phyloP scores from a whole-genome alignment of 140 eudicot species.

The Bidens hawaiensis region DNA sequence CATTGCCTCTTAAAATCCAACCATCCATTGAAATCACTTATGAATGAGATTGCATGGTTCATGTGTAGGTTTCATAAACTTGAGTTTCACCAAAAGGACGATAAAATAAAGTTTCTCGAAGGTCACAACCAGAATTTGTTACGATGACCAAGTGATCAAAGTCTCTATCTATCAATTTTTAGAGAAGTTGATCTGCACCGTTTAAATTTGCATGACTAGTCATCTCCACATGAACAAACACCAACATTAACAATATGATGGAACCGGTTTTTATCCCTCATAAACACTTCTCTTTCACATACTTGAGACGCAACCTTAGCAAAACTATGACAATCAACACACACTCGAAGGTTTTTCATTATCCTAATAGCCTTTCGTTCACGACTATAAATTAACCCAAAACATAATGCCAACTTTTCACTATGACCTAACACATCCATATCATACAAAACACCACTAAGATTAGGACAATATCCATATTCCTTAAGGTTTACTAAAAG shows the following conservation, averaged over 20 bases:
- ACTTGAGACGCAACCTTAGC: constrained; percentile 62
- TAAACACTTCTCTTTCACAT: constrained; percentile 54
- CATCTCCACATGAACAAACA: constrained; percentile 70
- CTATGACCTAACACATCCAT: constrained; percentile 82
- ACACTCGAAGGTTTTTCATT: constrained; percentile 70
- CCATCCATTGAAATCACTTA: too few relatives aligned
- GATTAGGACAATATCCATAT: constrained; percentile 65
- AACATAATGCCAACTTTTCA: constrained; percentile 76
- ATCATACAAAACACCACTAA: constrained; percentile 60
- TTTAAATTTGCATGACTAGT: constrained; percentile 43
- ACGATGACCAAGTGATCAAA: too few relatives aligned
- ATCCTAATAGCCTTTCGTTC: constrained; percentile 52
- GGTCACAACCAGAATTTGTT: too few relatives aligned
- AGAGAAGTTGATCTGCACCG: background rate
- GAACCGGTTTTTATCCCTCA: constrained; percentile 71
- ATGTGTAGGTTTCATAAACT: too few relatives aligned
- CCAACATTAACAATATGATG: constrained; percentile 67
- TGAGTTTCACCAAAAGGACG: too few relatives aligned
- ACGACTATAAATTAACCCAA: constrained; percentile 49
- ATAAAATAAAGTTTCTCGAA: too few relatives aligned
- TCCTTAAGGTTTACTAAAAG: constrained; percentile 47
- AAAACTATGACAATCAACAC: constrained; percentile 83
- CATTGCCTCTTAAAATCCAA: too few relatives aligned
- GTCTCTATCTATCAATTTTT: too few relatives aligned
- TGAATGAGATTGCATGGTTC: too few relatives aligned